A percentile compares a stretch with the other conserved stretches of the same genome.
These are phyloP conservation scores for Bauhinia variegata DNA, from an alignment of 306 rosid species.

Conservation along the genomic window DNA sequence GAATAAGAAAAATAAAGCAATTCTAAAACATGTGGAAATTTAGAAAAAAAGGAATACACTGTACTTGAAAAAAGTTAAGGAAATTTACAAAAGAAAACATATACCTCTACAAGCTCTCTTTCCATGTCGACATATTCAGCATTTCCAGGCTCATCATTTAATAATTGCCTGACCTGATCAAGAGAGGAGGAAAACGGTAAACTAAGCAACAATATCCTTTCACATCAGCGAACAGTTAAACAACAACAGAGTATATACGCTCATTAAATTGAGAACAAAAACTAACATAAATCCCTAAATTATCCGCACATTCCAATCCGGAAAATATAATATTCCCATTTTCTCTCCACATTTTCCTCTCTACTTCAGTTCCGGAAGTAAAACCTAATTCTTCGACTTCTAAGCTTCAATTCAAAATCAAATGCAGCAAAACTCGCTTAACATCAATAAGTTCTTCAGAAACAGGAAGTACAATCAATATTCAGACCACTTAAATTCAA, in stretches of 20 bases:
- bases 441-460: background rate
- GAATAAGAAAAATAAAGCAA: constrained; percentile 5
- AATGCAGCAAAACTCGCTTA: background rate
- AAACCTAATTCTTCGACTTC: constrained; percentile 29
- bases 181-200: constrained; percentile 16
- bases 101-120: constrained; percentile 88
- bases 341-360: background rate
- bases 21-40: background rate
- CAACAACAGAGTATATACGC: background rate
- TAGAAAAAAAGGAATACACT: background rate
- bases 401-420: background rate
- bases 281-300: background rate
- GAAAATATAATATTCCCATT: background rate
- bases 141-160: constrained; percentile 76
- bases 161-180: constrained; percentile 71
- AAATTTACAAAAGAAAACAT: background rate
- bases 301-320: too few species aligned
- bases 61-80: background rate
- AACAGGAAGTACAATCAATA: background rate
- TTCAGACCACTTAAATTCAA: background rate
- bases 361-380: background rate
- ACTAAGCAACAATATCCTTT: background rate
- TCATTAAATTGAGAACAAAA: background rate
- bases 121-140: constrained; percentile 90
- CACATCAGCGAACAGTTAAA: background rate